These are phyloP conservation scores for Yarrowia osloensis DNA, from an alignment of 805 yeast genomes.

Conservation along the genomic window DNA sequence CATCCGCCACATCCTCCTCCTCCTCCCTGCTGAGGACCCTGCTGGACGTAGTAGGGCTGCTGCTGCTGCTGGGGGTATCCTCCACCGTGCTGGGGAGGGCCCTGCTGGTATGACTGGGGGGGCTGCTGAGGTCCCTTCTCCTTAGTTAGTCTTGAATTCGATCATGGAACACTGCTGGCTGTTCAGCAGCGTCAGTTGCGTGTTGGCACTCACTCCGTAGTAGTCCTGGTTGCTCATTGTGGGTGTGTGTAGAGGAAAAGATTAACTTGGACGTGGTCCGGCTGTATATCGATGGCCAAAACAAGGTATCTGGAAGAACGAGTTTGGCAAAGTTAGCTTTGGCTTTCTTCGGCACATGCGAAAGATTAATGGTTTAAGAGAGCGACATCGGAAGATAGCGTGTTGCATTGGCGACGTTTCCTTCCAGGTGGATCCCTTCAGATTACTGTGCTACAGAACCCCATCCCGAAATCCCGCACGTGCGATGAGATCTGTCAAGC, in stretches of 20 bases:
- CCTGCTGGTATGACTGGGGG: constrained; percentile 29
- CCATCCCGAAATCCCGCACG: background rate
- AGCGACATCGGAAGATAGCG: constrained; percentile 12
- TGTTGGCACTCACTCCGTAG: constrained; percentile 15
- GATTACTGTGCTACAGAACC: no score
- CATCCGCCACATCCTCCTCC: constrained; percentile 21
- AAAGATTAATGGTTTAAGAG: background rate
- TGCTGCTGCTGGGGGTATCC: constrained; percentile 23
- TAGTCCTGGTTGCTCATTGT: constrained; percentile 30
- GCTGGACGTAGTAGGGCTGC: constrained; percentile 30
- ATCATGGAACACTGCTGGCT: background rate
- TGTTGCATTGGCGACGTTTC: background rate
- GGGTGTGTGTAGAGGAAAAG: constrained; percentile 6
- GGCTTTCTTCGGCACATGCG: constrained; percentile 25
- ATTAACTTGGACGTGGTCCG: background rate
- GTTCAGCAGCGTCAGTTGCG: background rate
- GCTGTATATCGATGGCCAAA: constrained; percentile 15
- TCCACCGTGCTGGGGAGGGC: constrained; percentile 22
- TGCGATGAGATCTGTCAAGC: background rate
- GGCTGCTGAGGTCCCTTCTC: constrained; percentile 29
- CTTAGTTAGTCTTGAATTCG: background rate
- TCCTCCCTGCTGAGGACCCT: background rate
- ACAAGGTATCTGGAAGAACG: constrained; percentile 3
- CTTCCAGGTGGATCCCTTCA: background rate
- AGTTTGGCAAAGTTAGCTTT: constrained; percentile 25